phyloP scores from a whole-genome alignment of 2,329 filamentous ascomycete species.

The Clonostachys chloroleuca region DNA sequence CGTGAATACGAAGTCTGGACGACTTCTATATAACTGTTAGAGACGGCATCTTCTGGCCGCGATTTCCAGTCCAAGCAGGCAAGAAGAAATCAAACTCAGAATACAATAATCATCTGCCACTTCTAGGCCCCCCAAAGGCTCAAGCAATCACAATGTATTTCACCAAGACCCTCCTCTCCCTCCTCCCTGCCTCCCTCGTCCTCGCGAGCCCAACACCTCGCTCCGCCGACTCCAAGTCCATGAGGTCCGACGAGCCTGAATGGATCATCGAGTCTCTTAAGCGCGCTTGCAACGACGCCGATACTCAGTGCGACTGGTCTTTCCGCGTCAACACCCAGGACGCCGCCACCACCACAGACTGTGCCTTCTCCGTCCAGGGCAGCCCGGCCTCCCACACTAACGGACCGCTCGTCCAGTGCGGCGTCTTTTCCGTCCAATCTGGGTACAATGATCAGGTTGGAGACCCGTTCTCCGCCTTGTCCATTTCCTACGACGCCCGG shows the following conservation, averaged over 20 bases:
- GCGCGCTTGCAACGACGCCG: constrained; percentile 27
- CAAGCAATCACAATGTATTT: no score
- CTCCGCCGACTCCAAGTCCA: constrained; percentile 20
- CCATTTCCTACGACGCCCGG: constrained; percentile 36
- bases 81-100: no score
- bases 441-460: constrained; percentile 54
- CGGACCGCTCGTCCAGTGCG: constrained; percentile 35
- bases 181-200: not conserved
- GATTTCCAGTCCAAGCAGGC: no score
- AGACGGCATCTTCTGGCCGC: no score
- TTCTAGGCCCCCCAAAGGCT: no score
- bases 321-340: constrained; percentile 27
- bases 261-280: constrained; percentile 27
- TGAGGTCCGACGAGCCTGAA: constrained; percentile 29
- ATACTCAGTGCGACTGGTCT: constrained; percentile 24
- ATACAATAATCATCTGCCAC: no score
- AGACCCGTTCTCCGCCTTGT: constrained; percentile 48
- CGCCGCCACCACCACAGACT: constrained; percentile 1
- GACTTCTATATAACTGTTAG: no score
- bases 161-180: not conserved
- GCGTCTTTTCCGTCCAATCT: constrained; percentile 42
- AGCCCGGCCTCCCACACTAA: constrained; percentile 25
- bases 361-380: constrained; percentile 16
- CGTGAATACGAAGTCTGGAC: no score
- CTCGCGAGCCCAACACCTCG: constrained; percentile 6